Conservation (phyloP, 169 alveolate genomes). For the Eimeria sp. region DNA sequence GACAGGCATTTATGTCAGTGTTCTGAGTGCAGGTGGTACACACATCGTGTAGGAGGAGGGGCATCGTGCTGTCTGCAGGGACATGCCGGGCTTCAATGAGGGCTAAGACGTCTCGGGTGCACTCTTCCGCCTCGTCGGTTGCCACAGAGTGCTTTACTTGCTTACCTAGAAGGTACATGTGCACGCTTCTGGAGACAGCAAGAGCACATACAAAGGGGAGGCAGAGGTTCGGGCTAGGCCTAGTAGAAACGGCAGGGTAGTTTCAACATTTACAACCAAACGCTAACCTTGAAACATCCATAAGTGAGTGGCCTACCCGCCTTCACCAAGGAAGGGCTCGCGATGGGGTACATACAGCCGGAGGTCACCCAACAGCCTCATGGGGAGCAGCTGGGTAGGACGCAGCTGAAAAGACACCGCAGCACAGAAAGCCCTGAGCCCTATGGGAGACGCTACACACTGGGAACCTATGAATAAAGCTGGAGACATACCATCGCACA, state of each 20-base stretch:
- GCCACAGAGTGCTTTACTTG: slow-evolving; percentile 66
- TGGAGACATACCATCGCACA: slow-evolving; percentile 7
- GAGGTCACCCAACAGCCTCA: slow-evolving; percentile 61
- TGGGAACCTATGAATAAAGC: not conserved
- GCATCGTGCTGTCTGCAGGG: slow-evolving; percentile 72
- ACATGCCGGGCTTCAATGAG: slow-evolving; percentile 65
- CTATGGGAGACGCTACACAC: not conserved
- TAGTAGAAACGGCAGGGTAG: not conserved
- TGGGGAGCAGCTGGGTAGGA: slow-evolving; percentile 65
- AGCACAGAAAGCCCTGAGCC: not conserved
- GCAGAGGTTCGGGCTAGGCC: not conserved
- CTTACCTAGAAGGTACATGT: slow-evolving; percentile 65
- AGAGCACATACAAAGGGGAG: not conserved
- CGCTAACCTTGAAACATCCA: not conserved
- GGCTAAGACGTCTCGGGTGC: slow-evolving; percentile 59
- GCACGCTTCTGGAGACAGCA: slow-evolving; percentile 51
- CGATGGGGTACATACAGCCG: slow-evolving; percentile 70
- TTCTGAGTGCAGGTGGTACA: not conserved
- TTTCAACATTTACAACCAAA: not conserved
- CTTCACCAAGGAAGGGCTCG: slow-evolving; percentile 67
- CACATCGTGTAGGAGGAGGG: slow-evolving; percentile 61
- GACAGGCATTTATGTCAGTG: not conserved
- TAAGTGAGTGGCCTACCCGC: slow-evolving; percentile 17
- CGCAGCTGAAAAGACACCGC: slow-evolving; percentile 51
- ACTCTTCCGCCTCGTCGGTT: slow-evolving; percentile 67